phyloP scores from a whole-genome alignment of 495 filamentous ascomycete genomes.

The Apodospora peruviana region DNA sequence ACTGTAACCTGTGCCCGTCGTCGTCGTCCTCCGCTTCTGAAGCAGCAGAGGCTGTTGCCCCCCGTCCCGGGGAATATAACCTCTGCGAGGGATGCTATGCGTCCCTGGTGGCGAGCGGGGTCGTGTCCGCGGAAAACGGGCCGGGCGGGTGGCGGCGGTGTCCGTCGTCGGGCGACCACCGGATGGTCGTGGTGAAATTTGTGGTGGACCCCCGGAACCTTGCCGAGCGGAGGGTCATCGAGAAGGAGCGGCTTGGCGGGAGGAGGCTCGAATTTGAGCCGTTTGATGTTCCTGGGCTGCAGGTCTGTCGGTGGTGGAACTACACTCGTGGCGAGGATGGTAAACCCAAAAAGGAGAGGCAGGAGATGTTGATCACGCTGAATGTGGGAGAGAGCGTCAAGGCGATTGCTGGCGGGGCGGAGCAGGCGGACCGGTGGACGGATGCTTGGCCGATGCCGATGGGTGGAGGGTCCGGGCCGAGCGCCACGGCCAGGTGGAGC shows the following conservation, averaged over 20 bases:
- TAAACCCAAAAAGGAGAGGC: conserved; percentile 11
- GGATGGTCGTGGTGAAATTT: conserved; percentile 77
- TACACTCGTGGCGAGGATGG: conserved; percentile 15
- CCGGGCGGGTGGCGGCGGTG: conserved; percentile 76
- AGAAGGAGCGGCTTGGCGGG: conserved; percentile 70
- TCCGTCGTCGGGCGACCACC: conserved; percentile 59
- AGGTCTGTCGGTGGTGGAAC: conserved; percentile 28
- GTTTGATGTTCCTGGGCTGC: conserved; percentile 21
- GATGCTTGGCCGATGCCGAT: conserved; percentile 41
- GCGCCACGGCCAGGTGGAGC: conserved; percentile 60
- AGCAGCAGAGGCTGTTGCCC: conserved; percentile 5
- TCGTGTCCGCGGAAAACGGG: conserved; percentile 68
- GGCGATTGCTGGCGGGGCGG: background rate
- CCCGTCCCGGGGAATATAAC: conserved; percentile 59
- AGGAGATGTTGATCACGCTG: conserved; percentile 18
- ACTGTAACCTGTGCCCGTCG: conserved; percentile 53
- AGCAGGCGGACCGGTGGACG: background rate
- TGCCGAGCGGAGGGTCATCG: conserved; percentile 41
- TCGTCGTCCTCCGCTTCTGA: too few relatives aligned
- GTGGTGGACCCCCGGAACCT: conserved; percentile 51
- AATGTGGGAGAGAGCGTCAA: conserved; percentile 31
- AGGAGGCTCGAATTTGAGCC: conserved; percentile 44
- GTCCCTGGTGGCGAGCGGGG: conserved; percentile 51
- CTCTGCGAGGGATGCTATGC: conserved; percentile 74
- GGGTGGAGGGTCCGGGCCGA: conserved; percentile 60